These are phyloP conservation scores for Taphrina populina DNA, from an alignment of 1,139 yeast genomes.

Conservation along the genomic window DNA sequence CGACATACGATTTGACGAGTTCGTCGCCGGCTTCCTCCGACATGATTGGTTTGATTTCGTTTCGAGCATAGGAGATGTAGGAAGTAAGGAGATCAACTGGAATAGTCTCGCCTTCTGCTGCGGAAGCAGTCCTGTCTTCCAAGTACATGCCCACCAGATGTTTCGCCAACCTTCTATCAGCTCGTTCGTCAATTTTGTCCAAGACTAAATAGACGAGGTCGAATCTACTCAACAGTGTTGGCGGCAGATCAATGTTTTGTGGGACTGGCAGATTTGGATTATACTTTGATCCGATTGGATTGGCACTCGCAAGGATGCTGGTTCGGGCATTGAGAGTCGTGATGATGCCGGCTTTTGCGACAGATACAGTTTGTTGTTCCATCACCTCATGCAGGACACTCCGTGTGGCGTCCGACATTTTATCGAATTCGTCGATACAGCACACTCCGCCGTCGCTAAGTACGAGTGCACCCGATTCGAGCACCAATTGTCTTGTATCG, in stretches of 20 bases:
- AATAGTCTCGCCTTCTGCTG: slow-evolving; percentile 61
- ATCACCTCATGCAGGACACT: slow-evolving; percentile 96
- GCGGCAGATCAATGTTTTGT: slow-evolving; percentile 91
- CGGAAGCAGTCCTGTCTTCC: slow-evolving; percentile 81
- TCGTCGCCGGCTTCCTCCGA: slow-evolving; percentile 79
- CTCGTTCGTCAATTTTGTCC: slow-evolving; percentile 84
- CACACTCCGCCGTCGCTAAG: slow-evolving; percentile 97
- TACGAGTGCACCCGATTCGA: slow-evolving; percentile 95
- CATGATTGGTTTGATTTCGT: slow-evolving; percentile 71
- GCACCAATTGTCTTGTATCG: slow-evolving; percentile 86
- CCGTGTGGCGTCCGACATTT: slow-evolving; percentile 91
- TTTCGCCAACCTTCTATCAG: slow-evolving; percentile 81
- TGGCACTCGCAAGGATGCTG: slow-evolving; percentile 91
- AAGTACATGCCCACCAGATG: slow-evolving; percentile 90
- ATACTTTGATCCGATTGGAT: slow-evolving; percentile 94
- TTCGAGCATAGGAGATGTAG: slow-evolving; percentile 90
- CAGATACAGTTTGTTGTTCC: slow-evolving; percentile 98
- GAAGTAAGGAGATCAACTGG: slow-evolving; percentile 84
- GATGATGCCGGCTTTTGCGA: slow-evolving; percentile 97
- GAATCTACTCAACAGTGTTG: slow-evolving; percentile 89
- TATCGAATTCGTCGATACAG: slow-evolving; percentile 97
- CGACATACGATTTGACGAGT: slow-evolving; percentile 85
- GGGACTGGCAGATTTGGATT: slow-evolving; percentile 93
- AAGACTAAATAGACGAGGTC: slow-evolving; percentile 88
- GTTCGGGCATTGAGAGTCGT: slow-evolving; percentile 96